Evolutionary conservation across 352 stramenopile species (phyloP).

Genomic region (Peronospora destructor): DNA sequence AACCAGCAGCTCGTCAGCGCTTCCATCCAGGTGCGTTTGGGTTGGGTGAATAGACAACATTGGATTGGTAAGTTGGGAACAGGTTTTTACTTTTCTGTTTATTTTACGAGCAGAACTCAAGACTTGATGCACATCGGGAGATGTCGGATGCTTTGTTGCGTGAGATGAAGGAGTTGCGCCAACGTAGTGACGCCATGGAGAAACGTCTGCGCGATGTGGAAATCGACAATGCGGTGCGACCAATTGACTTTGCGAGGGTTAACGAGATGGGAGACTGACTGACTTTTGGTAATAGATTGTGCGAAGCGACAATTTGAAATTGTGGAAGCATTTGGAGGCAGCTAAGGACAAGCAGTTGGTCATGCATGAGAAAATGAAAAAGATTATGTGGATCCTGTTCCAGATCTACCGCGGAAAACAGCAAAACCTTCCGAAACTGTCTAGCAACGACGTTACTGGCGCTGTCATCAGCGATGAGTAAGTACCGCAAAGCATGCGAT

Average conservation of each 20-base stretch:
- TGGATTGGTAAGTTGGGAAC: background rate
- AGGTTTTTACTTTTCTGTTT: constrained; percentile 5
- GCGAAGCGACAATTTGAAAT: constrained; percentile 80
- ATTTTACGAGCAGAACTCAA: constrained; percentile 40
- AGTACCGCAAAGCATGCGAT: constrained; percentile 25
- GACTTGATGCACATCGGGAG: constrained; percentile 62
- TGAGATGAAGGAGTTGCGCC: constrained; percentile 79
- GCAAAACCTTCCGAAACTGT: constrained; percentile 64
- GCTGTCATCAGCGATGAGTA: constrained; percentile 78
- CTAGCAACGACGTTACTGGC: constrained; percentile 40
- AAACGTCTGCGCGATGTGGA: constrained; percentile 79
- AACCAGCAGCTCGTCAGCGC: constrained; percentile 47
- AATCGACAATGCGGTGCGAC: constrained; percentile 77
- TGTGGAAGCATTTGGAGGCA: constrained; percentile 81
- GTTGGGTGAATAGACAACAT: background rate
- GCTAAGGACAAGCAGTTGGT: constrained; percentile 85
- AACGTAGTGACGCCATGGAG: constrained; percentile 84
- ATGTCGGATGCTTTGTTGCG: constrained; percentile 73
- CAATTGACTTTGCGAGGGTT: background rate
- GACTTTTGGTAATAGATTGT: constrained; percentile 45
- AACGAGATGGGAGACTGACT: background rate
- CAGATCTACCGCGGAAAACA: constrained; percentile 86
- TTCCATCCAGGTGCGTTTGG: constrained; percentile 40
- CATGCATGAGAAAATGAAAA: constrained; percentile 89
- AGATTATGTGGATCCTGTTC: constrained; percentile 88